These are phyloP conservation scores for Massarina eburnea DNA, from an alignment of 2,329 filamentous ascomycete genomes.

Conservation along the genomic window DNA sequence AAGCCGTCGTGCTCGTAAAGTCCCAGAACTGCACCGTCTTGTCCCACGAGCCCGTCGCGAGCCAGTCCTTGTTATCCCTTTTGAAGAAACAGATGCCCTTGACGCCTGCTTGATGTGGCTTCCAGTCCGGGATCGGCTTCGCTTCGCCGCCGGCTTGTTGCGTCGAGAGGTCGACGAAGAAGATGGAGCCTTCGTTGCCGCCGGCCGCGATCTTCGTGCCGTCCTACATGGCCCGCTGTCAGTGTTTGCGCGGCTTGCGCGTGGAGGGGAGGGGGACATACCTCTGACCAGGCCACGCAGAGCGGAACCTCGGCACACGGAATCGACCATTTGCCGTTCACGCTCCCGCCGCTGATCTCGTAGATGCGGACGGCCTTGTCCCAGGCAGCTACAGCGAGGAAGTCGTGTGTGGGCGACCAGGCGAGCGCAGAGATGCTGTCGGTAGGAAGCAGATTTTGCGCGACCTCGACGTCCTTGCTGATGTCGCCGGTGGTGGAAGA, in stretches of 20 bases:
- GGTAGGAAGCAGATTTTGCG: conserved; percentile 66
- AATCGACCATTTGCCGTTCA: conserved; percentile 81
- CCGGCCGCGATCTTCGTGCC: conserved; percentile 84
- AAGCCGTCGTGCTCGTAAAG: conserved; percentile 63
- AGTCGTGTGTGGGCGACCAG: conserved; percentile 77
- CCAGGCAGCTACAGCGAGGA: conserved; percentile 90
- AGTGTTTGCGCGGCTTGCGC: conserved; percentile 6
- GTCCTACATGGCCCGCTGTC: conserved; percentile 60
- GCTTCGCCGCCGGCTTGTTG: conserved; percentile 38
- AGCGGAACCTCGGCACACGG: conserved; percentile 75
- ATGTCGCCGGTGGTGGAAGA: conserved; percentile 84
- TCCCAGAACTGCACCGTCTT: conserved; percentile 93
- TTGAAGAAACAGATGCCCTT: conserved; percentile 68
- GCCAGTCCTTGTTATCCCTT: conserved; percentile 69
- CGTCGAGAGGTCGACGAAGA: conserved; percentile 75
- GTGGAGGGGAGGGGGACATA: conserved; percentile 48
- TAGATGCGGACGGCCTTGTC: conserved; percentile 98
- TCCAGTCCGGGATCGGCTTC: conserved; percentile 65
- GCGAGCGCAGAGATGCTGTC: conserved; percentile 87
- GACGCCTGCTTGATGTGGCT: conserved; percentile 75
- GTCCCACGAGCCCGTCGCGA: conserved; percentile 92
- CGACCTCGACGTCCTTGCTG: conserved; percentile 81
- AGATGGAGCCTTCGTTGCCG: conserved; percentile 87
- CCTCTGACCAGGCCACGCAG: conserved; percentile 84
- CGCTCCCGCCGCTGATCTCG: conserved; percentile 75